Base-by-base conservation (phyloP, 306 rosid species). In the Trichosanthes truncata region DNA sequence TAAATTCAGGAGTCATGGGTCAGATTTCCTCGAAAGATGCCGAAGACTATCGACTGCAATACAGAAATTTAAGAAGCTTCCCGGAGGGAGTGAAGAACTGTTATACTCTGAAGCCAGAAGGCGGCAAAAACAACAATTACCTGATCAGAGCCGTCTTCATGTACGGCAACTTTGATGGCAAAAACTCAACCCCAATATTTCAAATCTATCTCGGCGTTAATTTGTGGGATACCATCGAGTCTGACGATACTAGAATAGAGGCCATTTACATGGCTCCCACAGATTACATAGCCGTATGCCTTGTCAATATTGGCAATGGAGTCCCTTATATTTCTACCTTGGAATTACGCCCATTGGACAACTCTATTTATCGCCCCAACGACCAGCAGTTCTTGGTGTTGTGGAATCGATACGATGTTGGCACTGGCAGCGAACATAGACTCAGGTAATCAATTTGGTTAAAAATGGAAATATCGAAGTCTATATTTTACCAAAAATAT, bases 61-160 rank as follows among this genome's bases (percentile, higher is more conserved):
- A 76, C 7, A 45, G 7, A 14, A 77, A 75, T 3, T 3, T 87
- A 5, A 85, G 96, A 84, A 79, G 81, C n/a, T 87, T 91, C 11
- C 88, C 88, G 0, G 6, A 56, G 0, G 87, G 88, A 57, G 46
- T 3, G 1, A 82, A 72, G 56, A 90, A 86, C 38, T 91, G 96
- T 77, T 91, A 87, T 80, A 80, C 73, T 1, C 79, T 89, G 36
- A 76, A 25, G 4, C 84, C 88, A 0, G 66, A 80, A 0, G 38
- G 71, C 9, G 87, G 81, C 1, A 75, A 13, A 43, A 56, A 78
- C 43, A 79, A 48, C 79, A 88, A 59, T 0, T 89, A 83, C 36
- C 18, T 89, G 7, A 78, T 91, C 18, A 69, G 86, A 78, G 87
- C 89, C 41, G 0, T n/a, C 20, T 86, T 88, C 46, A 1, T 78